Evolutionary conservation across 345 rosid species (phyloP), one percentile per base, ranked within the genome.

Genomic region (Melastoma malabathricum): DNA sequence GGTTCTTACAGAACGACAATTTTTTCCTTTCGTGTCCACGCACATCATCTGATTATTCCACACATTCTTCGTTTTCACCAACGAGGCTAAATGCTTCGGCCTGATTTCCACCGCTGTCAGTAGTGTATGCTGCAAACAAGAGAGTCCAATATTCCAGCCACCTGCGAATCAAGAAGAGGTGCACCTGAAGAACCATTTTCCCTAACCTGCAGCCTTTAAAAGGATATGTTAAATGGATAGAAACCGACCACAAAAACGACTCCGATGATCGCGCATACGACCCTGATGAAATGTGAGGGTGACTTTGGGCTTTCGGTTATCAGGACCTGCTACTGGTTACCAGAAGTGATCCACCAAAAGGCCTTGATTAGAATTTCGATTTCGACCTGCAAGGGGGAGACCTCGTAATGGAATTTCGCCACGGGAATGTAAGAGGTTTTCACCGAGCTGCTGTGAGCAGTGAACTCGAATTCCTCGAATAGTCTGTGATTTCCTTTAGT

Each of bases 351-450:
- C 31, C 3, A 27, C n/a, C 6, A 27, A 27, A 27, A 27, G 31
- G 31, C 31, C 4, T 27, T 6, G 31, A 27, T 27, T 27, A 27
- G 31, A 6, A 27, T 27, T 6, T 27, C 31, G 6, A 13, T 50
- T 29, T 16, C 47, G 41, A 85, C 99, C 97, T 93, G 99, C 99
- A 93, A 88, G 16, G 99, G 97, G 47, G 99, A 93, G 67, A 81
- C 89, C 83, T 88, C 99, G 15, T 81, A 76, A 75, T 83, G 99
- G 64, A 93, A 93, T 58, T 85, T 88, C 25, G 86, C 80, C 1
- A 76, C 88, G 1, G 99, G 99, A 58, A 85, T 63, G 68, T 85
- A 58, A 47, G 75, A 34, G 61, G 73, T 88, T 57, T 88, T 82
- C 19, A 72, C 80, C 66, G 83, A 63, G 52, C 97, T 93, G 69